These are phyloP conservation scores for Claviceps sp. DNA, from an alignment of 2,329 filamentous ascomycete genomes.

Conservation along the genomic window DNA sequence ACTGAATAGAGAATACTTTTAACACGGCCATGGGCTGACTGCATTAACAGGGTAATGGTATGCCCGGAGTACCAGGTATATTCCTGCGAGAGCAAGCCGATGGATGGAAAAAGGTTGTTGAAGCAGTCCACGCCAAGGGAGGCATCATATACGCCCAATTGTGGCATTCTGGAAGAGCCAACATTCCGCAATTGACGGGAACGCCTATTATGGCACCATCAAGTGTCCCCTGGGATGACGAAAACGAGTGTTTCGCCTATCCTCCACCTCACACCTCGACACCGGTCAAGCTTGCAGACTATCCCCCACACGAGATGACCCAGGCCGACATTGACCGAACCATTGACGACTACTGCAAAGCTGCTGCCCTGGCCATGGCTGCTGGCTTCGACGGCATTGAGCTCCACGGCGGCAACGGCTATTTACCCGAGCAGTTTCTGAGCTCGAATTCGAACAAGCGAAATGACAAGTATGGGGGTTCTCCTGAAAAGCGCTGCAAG, in stretches of 20 bases:
- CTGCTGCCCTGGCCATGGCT: constrained; percentile 32
- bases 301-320: constrained; percentile 20
- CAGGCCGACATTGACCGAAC: constrained; percentile 27
- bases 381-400: constrained; percentile 36
- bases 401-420: constrained; percentile 27
- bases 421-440: constrained; percentile 27
- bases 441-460: constrained; percentile 23
- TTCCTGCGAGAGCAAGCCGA: constrained; percentile 38
- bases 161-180: constrained; percentile 29
- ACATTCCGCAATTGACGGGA: constrained; percentile 24
- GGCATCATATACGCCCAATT: constrained; percentile 50
- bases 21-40: not conserved
- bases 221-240: constrained; percentile 31
- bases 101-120: constrained; percentile 45
- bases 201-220: constrained; percentile 23
- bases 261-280: constrained; percentile 19
- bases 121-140: constrained; percentile 48
- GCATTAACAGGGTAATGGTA: constrained; percentile 15
- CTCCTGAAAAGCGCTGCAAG: constrained; percentile 22
- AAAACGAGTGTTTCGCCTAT: constrained; percentile 26
- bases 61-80: constrained; percentile 42
- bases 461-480: constrained; percentile 23
- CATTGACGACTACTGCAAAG: constrained; percentile 16
- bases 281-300: constrained; percentile 24
- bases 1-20: not conserved